Evolutionary conservation across 2,329 filamentous ascomycete genomes (phyloP).

Genomic region (Phyllosticta ampelicida): DNA sequence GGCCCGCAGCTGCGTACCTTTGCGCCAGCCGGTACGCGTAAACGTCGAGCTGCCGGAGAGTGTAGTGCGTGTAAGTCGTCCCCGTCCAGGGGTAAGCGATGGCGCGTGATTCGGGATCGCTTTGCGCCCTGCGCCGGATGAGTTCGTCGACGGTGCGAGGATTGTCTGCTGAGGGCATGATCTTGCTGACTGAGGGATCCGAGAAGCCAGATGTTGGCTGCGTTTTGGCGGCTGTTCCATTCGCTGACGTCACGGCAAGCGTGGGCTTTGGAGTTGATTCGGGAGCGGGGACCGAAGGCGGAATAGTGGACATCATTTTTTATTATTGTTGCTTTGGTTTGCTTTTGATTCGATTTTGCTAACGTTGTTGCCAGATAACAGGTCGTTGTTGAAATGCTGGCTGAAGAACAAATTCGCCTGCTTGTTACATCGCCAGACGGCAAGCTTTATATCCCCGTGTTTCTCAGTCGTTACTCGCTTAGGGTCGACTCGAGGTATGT

Average conservation of each 20-base stretch:
- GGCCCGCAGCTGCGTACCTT: not conserved
- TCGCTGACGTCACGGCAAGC: not conserved
- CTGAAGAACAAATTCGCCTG: too few species aligned
- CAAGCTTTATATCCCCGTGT: too few species aligned
- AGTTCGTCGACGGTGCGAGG: slow-evolving; percentile 29
- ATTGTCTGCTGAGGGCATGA: not conserved
- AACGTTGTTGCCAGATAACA: too few species aligned
- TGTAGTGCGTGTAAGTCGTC: slow-evolving; percentile 38
- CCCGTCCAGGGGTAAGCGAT: slow-evolving; percentile 37
- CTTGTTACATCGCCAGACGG: too few species aligned
- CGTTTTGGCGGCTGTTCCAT: not conserved
- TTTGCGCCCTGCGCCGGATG: slow-evolving; percentile 27
- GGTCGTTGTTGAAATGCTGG: too few species aligned
- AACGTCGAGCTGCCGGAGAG: slow-evolving; percentile 35
- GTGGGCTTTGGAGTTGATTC: not conserved
- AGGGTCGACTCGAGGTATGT: too few species aligned
- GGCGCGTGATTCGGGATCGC: slow-evolving; percentile 26
- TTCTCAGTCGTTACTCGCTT: too few species aligned
- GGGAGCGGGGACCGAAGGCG: not conserved
- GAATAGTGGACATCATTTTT: not conserved
- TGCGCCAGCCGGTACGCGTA: slow-evolving; percentile 20
- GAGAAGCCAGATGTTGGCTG: not conserved
- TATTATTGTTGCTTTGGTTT: not conserved
- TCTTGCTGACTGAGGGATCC: not conserved
- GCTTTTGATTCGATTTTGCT: too few species aligned